Percentiles rank a stretch among this genome's conserved stretches.
phyloP scores from a whole-genome alignment of 1,284 basidiomycete genomes.

The Puccinia coronata region DNA sequence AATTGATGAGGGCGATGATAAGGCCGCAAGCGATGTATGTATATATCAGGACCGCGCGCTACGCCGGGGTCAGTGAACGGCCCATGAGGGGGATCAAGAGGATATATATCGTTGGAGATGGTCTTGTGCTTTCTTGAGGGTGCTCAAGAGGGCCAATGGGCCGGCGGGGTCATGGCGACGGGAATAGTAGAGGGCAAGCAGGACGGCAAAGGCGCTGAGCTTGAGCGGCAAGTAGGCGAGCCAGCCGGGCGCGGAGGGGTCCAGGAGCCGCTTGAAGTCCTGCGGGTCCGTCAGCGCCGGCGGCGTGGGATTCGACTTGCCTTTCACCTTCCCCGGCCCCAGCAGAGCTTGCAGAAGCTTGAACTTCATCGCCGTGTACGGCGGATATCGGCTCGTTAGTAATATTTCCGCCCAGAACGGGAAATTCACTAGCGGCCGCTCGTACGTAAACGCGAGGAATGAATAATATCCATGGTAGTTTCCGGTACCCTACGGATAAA shows the following conservation, averaged over 20 bases:
- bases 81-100: not conserved
- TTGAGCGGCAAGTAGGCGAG: not conserved
- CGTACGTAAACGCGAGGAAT: slow-evolving; percentile 60
- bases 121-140: not conserved
- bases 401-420: slow-evolving; percentile 58
- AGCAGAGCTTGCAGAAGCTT: slow-evolving; percentile 20
- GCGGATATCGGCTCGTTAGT: slow-evolving; percentile 59
- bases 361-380: slow-evolving; percentile 54
- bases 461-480: slow-evolving; percentile 57
- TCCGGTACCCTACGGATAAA: slow-evolving; percentile 54
- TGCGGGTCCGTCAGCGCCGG: slow-evolving; percentile 5
- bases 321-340: slow-evolving; percentile 21
- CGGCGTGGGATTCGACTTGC: slow-evolving; percentile 27
- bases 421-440: slow-evolving; percentile 58
- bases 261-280: slow-evolving; percentile 19
- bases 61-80: not conserved
- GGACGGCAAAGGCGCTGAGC: not conserved
- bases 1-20: no score
- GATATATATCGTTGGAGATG: not conserved
- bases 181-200: slow-evolving; percentile 1
- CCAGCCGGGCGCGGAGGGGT: not conserved
- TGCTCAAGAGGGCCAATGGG: not conserved
- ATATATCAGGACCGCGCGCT: no score
- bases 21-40: no score
- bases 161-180: not conserved